Evolutionary conservation across 2,329 filamentous ascomycete genomes (phyloP).

Genomic region (Diaporthe vaccinii): DNA sequence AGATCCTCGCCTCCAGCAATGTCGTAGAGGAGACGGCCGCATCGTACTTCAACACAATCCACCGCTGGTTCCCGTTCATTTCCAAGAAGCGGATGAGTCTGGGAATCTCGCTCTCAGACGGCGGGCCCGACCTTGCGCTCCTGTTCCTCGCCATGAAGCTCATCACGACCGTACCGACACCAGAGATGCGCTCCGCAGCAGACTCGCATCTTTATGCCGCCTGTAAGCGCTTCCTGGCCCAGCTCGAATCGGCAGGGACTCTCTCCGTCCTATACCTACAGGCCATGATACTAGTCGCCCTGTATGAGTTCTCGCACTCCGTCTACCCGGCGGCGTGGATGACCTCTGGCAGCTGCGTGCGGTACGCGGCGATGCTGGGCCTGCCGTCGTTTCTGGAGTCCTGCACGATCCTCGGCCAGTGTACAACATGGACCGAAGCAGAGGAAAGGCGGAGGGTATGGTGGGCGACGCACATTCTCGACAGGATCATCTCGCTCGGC

Average conservation of each 20-base stretch:
- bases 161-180: slow-evolving; percentile 52
- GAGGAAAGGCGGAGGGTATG: slow-evolving; percentile 62
- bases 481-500: slow-evolving; percentile 52
- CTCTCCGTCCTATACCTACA: slow-evolving; percentile 60
- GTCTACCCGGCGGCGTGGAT: slow-evolving; percentile 66
- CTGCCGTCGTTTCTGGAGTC: slow-evolving; percentile 54
- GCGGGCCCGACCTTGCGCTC: slow-evolving; percentile 60
- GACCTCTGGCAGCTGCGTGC: slow-evolving; percentile 58
- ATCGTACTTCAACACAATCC: slow-evolving; percentile 59
- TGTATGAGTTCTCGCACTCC: slow-evolving; percentile 63
- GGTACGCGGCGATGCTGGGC: slow-evolving; percentile 61
- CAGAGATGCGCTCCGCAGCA: slow-evolving; percentile 48
- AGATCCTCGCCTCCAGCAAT: slow-evolving; percentile 54
- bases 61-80: slow-evolving; percentile 63
- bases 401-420: slow-evolving; percentile 53
- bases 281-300: slow-evolving; percentile 58
- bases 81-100: slow-evolving; percentile 61
- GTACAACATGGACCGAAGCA: slow-evolving; percentile 59
- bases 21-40: slow-evolving; percentile 54
- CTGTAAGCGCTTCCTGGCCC: slow-evolving; percentile 56
- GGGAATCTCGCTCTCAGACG: slow-evolving; percentile 56
- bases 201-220: slow-evolving; percentile 57
- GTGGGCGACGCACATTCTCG: slow-evolving; percentile 63
- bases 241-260: slow-evolving; percentile 57
- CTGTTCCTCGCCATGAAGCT: slow-evolving; percentile 65